Evolutionary conservation across 192 early-diverging fungal genomes (phyloP).

Genomic region (Entrophospora sp.): DNA sequence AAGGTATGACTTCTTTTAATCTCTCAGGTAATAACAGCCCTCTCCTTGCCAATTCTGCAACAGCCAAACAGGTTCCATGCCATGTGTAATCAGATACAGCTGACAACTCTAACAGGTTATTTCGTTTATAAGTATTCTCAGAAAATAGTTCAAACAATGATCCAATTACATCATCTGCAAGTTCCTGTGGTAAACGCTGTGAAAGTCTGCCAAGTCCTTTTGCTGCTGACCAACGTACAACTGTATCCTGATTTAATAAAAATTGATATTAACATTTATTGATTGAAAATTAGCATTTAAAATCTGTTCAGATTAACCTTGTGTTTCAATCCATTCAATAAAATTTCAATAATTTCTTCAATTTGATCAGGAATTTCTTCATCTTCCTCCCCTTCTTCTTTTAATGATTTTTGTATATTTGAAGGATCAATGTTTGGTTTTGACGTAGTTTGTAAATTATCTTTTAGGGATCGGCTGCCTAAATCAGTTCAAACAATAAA

Average conservation of each 20-base stretch:
- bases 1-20: slow-evolving; percentile 65
- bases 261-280: not conserved
- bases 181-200: slow-evolving; percentile 64
- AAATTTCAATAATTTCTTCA: slow-evolving; percentile 71
- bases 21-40: slow-evolving; percentile 71
- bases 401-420: slow-evolving; percentile 10
- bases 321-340: slow-evolving; percentile 78
- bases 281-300: not conserved
- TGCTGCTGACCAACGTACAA: slow-evolving; percentile 95
- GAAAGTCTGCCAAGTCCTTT: slow-evolving; percentile 91
- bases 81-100: slow-evolving; percentile 84
- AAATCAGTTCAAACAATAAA: not conserved
- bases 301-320: slow-evolving; percentile 54
- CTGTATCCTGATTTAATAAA: slow-evolving; percentile 55
- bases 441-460: slow-evolving; percentile 35
- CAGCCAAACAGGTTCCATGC: slow-evolving; percentile 87
- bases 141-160: slow-evolving; percentile 70
- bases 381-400: slow-evolving; percentile 48
- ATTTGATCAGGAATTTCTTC: slow-evolving; percentile 74
- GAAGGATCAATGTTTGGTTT: slow-evolving; percentile 30
- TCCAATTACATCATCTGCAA: slow-evolving; percentile 75
- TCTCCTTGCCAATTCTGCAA: slow-evolving; percentile 86
- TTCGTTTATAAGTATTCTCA: slow-evolving; percentile 61
- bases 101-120: slow-evolving; percentile 50
- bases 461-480: slow-evolving; percentile 45